These are phyloP conservation scores for Knoxdaviesia capensis DNA, from an alignment of 2,329 filamentous ascomycete genomes.

Conservation along the genomic window DNA sequence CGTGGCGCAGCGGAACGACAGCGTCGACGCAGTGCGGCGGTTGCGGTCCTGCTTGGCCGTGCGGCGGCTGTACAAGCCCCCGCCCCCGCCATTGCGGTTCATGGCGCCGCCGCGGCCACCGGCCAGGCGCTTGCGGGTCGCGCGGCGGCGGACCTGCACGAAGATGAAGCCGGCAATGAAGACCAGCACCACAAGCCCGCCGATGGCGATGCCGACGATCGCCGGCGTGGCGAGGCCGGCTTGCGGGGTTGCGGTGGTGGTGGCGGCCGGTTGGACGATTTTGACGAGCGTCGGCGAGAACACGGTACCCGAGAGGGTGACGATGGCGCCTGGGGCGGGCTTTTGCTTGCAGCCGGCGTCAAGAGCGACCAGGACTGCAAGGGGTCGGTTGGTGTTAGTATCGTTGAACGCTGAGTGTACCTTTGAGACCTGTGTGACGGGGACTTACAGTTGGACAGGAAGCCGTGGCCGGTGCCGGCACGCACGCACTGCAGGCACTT, in stretches of 20 bases:
- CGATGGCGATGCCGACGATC: constrained; percentile 15
- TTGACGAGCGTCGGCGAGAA: constrained; percentile 14
- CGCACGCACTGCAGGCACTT: constrained; percentile 25
- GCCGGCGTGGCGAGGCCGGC: not conserved
- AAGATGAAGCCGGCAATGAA: constrained; percentile 18
- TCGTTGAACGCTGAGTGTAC: not conserved
- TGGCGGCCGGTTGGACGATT: constrained; percentile 14
- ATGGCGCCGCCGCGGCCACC: constrained; percentile 7
- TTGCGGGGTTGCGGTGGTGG: not conserved
- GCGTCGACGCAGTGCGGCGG: constrained; percentile 20
- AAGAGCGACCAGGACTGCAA: constrained; percentile 27
- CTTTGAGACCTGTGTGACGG: not conserved
- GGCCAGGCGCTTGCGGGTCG: constrained; percentile 14
- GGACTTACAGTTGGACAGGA: constrained; percentile 28
- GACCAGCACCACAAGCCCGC: constrained; percentile 16
- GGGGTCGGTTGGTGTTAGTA: not conserved
- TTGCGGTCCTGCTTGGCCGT: constrained; percentile 5
- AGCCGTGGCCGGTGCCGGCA: constrained; percentile 18
- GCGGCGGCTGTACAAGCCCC: too few species aligned
- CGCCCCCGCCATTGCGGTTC: too few species aligned
- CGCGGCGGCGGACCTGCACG: constrained; percentile 24
- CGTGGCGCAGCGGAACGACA: constrained; percentile 31
- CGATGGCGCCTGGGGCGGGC: constrained; percentile 14
- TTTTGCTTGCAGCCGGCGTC: constrained; percentile 29
- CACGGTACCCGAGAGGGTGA: constrained; percentile 23